Conservation (phyloP, 73 alveolate species). For the Tetrahymena elliotti region DNA sequence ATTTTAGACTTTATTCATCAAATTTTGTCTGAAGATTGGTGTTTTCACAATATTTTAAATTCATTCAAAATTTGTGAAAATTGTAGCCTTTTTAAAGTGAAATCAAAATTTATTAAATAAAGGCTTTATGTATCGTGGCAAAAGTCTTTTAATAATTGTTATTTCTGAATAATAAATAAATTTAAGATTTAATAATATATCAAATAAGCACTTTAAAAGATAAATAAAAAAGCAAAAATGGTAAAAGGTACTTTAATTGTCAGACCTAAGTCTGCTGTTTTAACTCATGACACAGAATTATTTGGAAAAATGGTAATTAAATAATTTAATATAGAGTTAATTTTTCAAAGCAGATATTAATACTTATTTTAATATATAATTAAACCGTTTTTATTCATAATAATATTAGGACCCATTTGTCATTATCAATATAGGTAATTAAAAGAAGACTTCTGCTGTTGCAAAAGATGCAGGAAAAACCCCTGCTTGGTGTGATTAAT, state of each 20-base stretch:
- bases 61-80: not conserved
- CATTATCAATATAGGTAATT: not conserved
- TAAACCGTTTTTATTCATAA: not conserved
- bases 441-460: not conserved
- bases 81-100: too few species aligned
- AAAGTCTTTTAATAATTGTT: too few species aligned
- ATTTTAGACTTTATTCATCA: not conserved
- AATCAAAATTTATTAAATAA: too few species aligned
- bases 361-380: too few species aligned
- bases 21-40: too few species aligned
- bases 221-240: not conserved
- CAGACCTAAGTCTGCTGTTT: not conserved
- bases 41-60: too few species aligned
- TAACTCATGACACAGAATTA: not conserved
- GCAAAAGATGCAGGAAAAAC: not conserved
- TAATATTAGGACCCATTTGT: not conserved
- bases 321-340: too few species aligned
- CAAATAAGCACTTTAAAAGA: not conserved
- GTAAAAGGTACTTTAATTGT: not conserved
- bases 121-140: too few species aligned
- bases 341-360: not conserved
- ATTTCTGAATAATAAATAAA: not conserved
- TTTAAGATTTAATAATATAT: not conserved
- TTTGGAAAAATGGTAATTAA: not conserved
- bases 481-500: not conserved